These are phyloP conservation scores for Daldinia sp. DNA, from an alignment of 2,329 filamentous ascomycete genomes.

Conservation along the genomic window DNA sequence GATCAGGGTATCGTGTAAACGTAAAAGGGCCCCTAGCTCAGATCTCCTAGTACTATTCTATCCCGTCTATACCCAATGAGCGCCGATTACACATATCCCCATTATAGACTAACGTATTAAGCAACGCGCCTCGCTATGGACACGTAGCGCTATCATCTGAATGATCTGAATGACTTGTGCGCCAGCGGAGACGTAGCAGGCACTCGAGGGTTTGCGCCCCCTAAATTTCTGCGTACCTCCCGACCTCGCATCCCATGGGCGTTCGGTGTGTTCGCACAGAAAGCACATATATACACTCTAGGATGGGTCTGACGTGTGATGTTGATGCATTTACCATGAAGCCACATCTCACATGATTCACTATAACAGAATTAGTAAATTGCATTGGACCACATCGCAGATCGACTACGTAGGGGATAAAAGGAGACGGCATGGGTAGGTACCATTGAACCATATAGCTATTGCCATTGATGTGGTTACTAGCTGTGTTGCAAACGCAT, in stretches of 20 bases:
- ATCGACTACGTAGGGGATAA: slow-evolving; percentile 14
- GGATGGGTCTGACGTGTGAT: slow-evolving; percentile 69
- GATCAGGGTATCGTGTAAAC: slow-evolving; percentile 52
- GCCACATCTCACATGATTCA: slow-evolving; percentile 74
- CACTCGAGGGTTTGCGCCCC: slow-evolving; percentile 46
- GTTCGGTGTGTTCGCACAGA: slow-evolving; percentile 71
- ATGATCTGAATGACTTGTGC: slow-evolving; percentile 60
- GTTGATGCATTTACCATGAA: slow-evolving; percentile 73
- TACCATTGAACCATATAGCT: slow-evolving; percentile 75
- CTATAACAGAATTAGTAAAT: slow-evolving; percentile 53
- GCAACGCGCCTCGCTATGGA: background rate
- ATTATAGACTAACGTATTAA: slow-evolving; percentile 19
- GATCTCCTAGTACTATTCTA: slow-evolving; percentile 25
- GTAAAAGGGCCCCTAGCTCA: slow-evolving; percentile 29
- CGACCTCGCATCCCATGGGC: slow-evolving; percentile 62
- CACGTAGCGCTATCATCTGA: slow-evolving; percentile 53
- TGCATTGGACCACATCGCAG: background rate
- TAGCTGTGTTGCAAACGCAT: slow-evolving; percentile 65
- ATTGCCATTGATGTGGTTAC: slow-evolving; percentile 56
- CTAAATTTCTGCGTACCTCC: slow-evolving; percentile 55
- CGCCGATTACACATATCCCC: slow-evolving; percentile 34
- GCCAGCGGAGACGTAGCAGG: slow-evolving; percentile 57
- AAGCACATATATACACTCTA: slow-evolving; percentile 72
- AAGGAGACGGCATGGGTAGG: slow-evolving; percentile 52
- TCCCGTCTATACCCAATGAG: slow-evolving; percentile 36